Base-by-base conservation (phyloP, 1,284 basidiomycete genomes). In the Abortiporus biennis region DNA sequence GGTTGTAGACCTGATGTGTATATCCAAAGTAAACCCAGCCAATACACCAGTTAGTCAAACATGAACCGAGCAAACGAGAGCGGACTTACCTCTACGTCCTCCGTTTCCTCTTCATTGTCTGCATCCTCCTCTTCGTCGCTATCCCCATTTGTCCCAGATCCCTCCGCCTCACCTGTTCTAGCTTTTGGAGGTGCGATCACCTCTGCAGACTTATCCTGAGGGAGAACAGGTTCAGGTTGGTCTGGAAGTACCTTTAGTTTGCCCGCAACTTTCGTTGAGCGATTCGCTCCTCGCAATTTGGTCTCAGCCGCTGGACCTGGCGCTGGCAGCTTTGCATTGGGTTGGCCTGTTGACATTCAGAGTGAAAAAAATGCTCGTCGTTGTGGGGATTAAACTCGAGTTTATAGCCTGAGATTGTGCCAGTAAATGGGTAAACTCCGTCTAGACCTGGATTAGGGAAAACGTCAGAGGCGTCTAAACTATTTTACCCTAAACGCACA, bases 211-310 rank as follows among this genome's bases (percentile, higher is more conserved):
- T 57, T 54, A 51, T 52, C 54, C 36, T 50, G 48, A 45, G 56
- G 47, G 42, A 50, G 36, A 50, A 69, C 62, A 42, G 71, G 62
- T 49, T 92, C 85, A 8, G 89, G 89, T 56, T 95, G 89, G 52
- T 94, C 92, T 33, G 93, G 93, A 15, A 97, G 74, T 31, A 96
- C 92, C 63, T 96, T 95, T 56, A 96, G 80, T 61, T 95, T 95
- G 45, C 81, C 74, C 4, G 84, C 80, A 17, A 81, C 77, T 60
- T 96, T 96, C 1, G 93, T 93, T n/a, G 91, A 82, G 46, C 85
- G 71, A 52, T 87, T 86, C 12, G 85, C 84, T 1, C 85, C 84
- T 42, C 85, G 72, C 19, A 71, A 58, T 51, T 85, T 87, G 15
- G 65, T 58, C 39, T 74, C 71, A 6, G 31, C 43, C n/a, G 43